A percentile compares a stretch with the other conserved stretches of the same genome.
phyloP scores from a whole-genome alignment of 2,329 filamentous ascomycete genomes.

The Aspergillus phoenicis region DNA sequence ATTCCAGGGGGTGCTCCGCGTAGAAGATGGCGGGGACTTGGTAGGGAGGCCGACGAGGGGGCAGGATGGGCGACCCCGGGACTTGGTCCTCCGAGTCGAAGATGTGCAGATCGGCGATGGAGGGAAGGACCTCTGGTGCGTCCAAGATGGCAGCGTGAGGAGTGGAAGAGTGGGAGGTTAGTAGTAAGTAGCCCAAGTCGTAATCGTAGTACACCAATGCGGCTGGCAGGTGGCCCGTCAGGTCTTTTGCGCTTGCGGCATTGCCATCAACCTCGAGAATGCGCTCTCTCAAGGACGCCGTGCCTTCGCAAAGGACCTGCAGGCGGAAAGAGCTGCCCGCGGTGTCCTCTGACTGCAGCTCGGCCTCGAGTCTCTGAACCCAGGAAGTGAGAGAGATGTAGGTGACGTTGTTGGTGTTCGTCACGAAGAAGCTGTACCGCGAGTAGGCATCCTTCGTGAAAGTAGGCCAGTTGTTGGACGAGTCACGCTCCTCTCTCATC shows the following conservation, averaged over 20 bases:
- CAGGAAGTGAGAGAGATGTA: conserved; percentile 60
- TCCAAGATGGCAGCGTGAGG: conserved; percentile 57
- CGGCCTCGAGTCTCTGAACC: conserved; percentile 59
- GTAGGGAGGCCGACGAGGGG: conserved; percentile 46
- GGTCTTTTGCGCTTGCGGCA: conserved; percentile 22
- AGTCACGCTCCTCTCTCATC: conserved; percentile 29
- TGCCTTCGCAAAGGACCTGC: conserved; percentile 56
- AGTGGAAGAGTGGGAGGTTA: conserved; percentile 52
- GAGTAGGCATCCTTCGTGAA: conserved; percentile 60
- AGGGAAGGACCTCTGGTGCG: conserved; percentile 42
- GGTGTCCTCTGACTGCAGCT: conserved; percentile 55
- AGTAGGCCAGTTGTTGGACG: conserved; percentile 50
- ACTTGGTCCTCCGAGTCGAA: conserved; percentile 28
- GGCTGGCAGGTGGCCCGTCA: conserved; percentile 46
- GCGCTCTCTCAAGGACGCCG: conserved; percentile 52
- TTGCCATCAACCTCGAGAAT: conserved; percentile 47
- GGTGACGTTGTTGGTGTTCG: conserved; percentile 56
- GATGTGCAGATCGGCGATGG: conserved; percentile 28
- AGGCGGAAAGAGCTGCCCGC: conserved; percentile 60
- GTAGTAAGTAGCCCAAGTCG: conserved; percentile 60
- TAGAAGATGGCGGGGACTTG: conserved; percentile 47
- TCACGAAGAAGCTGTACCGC: conserved; percentile 62
- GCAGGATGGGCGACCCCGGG: conserved; percentile 28
- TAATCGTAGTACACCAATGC: conserved; percentile 59
- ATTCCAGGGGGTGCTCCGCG: conserved; percentile 39